Base-by-base conservation (phyloP, 2,329 filamentous ascomycete species). In the Botrytis sinoallii region DNA sequence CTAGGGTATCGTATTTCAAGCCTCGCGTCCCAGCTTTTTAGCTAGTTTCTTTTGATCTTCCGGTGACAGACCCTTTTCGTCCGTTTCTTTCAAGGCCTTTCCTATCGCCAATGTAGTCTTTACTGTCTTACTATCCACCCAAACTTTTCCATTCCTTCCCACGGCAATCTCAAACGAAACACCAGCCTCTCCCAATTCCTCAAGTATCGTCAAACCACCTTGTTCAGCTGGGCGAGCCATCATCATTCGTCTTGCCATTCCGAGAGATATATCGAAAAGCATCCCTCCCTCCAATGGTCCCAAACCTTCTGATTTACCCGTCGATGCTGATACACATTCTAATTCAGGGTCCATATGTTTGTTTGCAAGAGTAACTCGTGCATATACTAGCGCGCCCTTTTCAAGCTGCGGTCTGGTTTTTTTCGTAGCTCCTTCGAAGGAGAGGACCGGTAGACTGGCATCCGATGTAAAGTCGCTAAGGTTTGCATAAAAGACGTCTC, bases 91-190 rank as follows among this genome's bases (percentile, higher is more conserved):
- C 66, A 99, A 85, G 61, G 93, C 93, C 77, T 89, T 89, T 1
- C 95, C 95, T 73, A 98, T 92, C 0, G 90, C 88, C 75, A 97
- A 85, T 12, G 94, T 91, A 46, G 90, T 90, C 83, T 88, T 92
- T 55, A 91, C 84, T 75, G 86, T 92, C 42, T 92, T 92, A 77
- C 92, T 94, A 80, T 95, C 91, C 22, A 98, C 92, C 94, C 96
- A 98, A 35, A 98, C 88, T 82, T 90, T 91, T 59, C 96, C 96
- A 82, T 99, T 99, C 80, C 94, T 89, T 29, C 96, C 96, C 14
- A 97, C 93, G 0, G 95, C 95, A 74, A 97, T 93, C 85, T 99
- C 96, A 82, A 98, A 99, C 32, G 92, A 90, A 22, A 97, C 83
- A 71, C 93, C 95, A 74, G 91, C 90, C 4, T 81, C 82, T 4